Conservation (phyloP, 441 rosid species). For the Isatis lusitanica region DNA sequence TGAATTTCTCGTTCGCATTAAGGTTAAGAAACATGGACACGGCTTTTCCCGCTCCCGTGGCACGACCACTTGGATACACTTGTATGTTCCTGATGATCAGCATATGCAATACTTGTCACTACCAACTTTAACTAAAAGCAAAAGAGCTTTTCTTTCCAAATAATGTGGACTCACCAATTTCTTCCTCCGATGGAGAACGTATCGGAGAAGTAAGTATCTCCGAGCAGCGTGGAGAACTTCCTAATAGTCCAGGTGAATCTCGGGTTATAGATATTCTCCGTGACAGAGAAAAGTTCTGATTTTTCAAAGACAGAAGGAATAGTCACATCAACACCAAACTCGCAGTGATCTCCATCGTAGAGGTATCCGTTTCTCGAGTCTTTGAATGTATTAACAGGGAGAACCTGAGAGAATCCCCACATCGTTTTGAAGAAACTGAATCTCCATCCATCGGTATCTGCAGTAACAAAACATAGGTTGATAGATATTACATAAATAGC, state of each 20-base stretch:
- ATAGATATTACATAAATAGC: background rate
- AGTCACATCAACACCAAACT: slow-evolving; percentile 35
- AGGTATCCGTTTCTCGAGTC: slow-evolving; percentile 21
- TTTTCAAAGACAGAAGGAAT: background rate
- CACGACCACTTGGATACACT: background rate
- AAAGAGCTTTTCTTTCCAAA: background rate
- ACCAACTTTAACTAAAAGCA: background rate
- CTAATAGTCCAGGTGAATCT: background rate
- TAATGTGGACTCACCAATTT: slow-evolving; percentile 15
- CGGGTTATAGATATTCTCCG: background rate
- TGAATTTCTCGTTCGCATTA: background rate
- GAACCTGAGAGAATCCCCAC: slow-evolving; percentile 30
- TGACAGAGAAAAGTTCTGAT: slow-evolving; percentile 10
- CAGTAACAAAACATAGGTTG: background rate
- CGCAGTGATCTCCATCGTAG: slow-evolving; percentile 25
- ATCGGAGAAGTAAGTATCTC: background rate
- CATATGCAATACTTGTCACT: background rate
- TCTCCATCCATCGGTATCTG: background rate
- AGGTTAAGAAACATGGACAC: slow-evolving; percentile 6
- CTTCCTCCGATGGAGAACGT: slow-evolving; percentile 14
- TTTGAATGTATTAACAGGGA: slow-evolving; percentile 12
- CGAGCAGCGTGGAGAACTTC: background rate
- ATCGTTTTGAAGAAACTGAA: slow-evolving; percentile 11
- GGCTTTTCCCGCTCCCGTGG: background rate
- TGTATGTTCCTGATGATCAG: slow-evolving; percentile 4